Percentiles rank a stretch among this genome's conserved stretches.
phyloP scores from a whole-genome alignment of 768 basidiomycete species.

The Tubosaeta sp. region DNA sequence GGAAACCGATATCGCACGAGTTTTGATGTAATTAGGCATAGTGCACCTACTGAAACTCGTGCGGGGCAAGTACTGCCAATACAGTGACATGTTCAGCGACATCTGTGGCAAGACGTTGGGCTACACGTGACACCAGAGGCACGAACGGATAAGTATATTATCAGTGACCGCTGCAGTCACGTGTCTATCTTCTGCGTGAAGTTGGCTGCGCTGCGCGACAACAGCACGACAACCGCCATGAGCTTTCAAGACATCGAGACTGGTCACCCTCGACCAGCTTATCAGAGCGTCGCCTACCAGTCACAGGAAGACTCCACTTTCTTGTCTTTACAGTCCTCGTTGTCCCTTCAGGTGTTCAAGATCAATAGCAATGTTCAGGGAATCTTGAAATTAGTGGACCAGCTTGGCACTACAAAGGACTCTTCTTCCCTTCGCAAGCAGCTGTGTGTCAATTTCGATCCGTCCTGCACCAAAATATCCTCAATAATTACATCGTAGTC shows the following conservation, averaged over 20 bases:
- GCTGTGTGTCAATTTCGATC: slow-evolving; percentile 52
- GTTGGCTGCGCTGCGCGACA: slow-evolving; percentile 4
- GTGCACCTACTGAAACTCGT: not conserved
- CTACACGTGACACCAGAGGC: no score
- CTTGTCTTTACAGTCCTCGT: slow-evolving; percentile 66
- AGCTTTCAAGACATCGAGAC: slow-evolving; percentile 51
- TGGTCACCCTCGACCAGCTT: slow-evolving; percentile 33
- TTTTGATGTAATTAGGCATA: no score
- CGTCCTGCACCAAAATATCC: not conserved
- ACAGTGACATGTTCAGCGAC: not conserved
- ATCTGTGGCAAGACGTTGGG: no score
- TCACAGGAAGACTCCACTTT: slow-evolving; percentile 71
- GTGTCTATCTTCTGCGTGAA: slow-evolving; percentile 1
- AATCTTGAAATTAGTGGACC: slow-evolving; percentile 93
- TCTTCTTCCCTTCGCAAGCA: slow-evolving; percentile 75
- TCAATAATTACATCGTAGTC: slow-evolving; percentile 43
- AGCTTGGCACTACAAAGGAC: slow-evolving; percentile 83
- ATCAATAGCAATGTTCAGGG: slow-evolving; percentile 97
- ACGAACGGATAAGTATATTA: no score
- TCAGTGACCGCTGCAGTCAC: slow-evolving; percentile 9
- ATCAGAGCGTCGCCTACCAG: slow-evolving; percentile 31
- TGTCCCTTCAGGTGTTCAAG: slow-evolving; percentile 96
- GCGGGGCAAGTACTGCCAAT: not conserved
- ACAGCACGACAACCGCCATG: slow-evolving; percentile 26
- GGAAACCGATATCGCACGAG: no score